Percentiles rank a stretch among this genome's conserved stretches.
phyloP scores from a whole-genome alignment of 148 eudicot species.

The Pharnaceum exiguum region DNA sequence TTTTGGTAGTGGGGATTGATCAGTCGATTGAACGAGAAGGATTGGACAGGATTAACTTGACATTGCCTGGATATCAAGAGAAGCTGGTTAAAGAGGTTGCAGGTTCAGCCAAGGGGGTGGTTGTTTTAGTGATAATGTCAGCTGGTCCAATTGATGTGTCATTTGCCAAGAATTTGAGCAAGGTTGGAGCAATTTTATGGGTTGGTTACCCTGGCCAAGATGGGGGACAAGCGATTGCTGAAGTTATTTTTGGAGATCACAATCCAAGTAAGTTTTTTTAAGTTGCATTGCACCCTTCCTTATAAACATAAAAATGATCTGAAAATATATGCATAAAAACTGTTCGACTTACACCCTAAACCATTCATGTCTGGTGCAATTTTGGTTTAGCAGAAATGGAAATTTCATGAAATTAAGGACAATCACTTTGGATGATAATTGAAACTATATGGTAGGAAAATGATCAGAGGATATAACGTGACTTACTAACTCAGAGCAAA shows the following conservation, averaged over 20 bases:
- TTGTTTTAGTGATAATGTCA: constrained; percentile 34
- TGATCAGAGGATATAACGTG: too few relatives aligned
- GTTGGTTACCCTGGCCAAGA: constrained; percentile 46
- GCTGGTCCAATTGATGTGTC: constrained; percentile 36
- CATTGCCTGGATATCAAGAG: constrained; percentile 32
- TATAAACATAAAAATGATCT: too few relatives aligned
- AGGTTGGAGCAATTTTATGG: constrained; percentile 40
- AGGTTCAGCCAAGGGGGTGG: constrained; percentile 15
- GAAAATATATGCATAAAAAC: background rate
- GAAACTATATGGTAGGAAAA: too few relatives aligned
- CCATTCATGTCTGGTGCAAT: too few relatives aligned
- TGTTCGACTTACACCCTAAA: background rate
- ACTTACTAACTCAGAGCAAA: too few relatives aligned
- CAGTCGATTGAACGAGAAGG: constrained; percentile 33
- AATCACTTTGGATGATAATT: too few relatives aligned
- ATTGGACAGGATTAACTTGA: constrained; percentile 28
- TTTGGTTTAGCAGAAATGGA: too few relatives aligned
- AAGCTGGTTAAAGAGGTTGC: constrained; percentile 26
- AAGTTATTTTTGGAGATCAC: constrained; percentile 31
- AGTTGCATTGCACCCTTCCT: background rate
- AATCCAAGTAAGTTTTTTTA: constrained; percentile 20
- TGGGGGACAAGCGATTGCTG: constrained; percentile 42
- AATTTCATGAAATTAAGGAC: too few relatives aligned
- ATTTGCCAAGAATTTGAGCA: constrained; percentile 19
- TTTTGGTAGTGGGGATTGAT: constrained; percentile 36